phyloP scores from a whole-genome alignment of 1,284 basidiomycete species.

The Ustilago loliicola region DNA sequence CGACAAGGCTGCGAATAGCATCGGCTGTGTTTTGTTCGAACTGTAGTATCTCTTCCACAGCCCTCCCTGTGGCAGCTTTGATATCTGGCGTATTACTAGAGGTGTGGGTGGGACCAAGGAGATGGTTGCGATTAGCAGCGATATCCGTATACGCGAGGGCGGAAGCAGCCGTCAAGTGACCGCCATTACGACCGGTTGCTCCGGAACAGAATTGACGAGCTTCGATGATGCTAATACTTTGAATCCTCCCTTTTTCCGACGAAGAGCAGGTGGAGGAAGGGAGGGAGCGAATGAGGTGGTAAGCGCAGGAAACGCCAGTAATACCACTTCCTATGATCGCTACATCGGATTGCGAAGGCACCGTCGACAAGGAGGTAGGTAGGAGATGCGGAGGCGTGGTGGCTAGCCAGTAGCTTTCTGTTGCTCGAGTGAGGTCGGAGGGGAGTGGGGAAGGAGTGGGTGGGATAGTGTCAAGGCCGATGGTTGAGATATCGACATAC shows the following conservation, averaged over 20 bases:
- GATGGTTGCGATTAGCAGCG: constrained; percentile 42
- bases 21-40: constrained; percentile 40
- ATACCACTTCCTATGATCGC: constrained; percentile 57
- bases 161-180: constrained; percentile 57
- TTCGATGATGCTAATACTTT: constrained; percentile 42
- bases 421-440: constrained; percentile 14
- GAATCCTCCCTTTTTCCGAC: not conserved
- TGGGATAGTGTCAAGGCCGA: constrained; percentile 33
- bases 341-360: constrained; percentile 19
- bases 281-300: constrained; percentile 39
- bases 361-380: constrained; percentile 6
- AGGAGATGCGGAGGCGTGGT: constrained; percentile 13
- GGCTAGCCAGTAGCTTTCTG: constrained; percentile 53
- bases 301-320: constrained; percentile 50
- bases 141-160: constrained; percentile 52
- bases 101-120: constrained; percentile 3
- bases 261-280: constrained; percentile 1
- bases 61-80: constrained; percentile 1
- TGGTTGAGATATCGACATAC: constrained; percentile 44
- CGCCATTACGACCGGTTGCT: constrained; percentile 60
- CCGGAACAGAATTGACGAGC: constrained; percentile 57
- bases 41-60: constrained; percentile 39
- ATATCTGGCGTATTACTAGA: not conserved
- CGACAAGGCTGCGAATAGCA: constrained; percentile 35
- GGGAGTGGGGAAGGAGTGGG: constrained; percentile 29